Evolutionary conservation across 129 eudicot genomes (phyloP).

Genomic region (Saussurea involucrata): DNA sequence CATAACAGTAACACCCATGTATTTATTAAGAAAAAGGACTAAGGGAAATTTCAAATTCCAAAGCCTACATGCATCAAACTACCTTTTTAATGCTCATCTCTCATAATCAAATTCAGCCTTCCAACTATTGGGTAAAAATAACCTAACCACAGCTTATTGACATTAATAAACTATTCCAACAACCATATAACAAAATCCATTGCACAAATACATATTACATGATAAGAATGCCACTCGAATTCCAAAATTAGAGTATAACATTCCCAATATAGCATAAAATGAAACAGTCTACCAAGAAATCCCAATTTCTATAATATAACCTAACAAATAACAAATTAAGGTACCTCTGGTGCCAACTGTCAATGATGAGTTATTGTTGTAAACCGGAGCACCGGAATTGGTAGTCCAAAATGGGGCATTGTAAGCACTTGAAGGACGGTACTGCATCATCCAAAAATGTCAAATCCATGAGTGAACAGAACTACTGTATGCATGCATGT

Average conservation of each 20-base stretch:
- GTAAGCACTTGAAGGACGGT: conserved; percentile 75
- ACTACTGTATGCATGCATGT: not conserved
- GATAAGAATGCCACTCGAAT: not conserved
- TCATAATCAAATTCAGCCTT: not conserved
- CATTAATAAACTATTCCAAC: not conserved
- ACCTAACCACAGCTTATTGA: not conserved
- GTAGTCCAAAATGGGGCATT: conserved; percentile 68
- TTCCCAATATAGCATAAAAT: not conserved
- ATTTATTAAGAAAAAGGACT: not conserved
- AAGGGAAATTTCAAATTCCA: not conserved
- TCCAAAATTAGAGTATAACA: not conserved
- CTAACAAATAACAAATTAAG: not conserved
- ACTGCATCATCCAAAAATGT: conserved; percentile 38
- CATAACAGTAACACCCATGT: not conserved
- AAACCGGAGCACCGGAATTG: conserved; percentile 75
- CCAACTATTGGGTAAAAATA: not conserved
- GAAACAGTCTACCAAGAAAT: not conserved
- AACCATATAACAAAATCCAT: not conserved
- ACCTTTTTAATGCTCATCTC: not conserved
- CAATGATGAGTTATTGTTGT: conserved; percentile 64
- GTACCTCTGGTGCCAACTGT: conserved; percentile 77
- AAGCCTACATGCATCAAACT: not conserved
- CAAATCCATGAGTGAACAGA: conserved; percentile 1
- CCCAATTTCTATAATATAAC: not conserved
- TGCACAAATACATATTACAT: not conserved